A percentile compares a stretch with the other conserved stretches of the same genome.
Evolutionary conservation across 163 green algal species (phyloP).

Genomic region (Chlamydomonas reinhardtii): DNA sequence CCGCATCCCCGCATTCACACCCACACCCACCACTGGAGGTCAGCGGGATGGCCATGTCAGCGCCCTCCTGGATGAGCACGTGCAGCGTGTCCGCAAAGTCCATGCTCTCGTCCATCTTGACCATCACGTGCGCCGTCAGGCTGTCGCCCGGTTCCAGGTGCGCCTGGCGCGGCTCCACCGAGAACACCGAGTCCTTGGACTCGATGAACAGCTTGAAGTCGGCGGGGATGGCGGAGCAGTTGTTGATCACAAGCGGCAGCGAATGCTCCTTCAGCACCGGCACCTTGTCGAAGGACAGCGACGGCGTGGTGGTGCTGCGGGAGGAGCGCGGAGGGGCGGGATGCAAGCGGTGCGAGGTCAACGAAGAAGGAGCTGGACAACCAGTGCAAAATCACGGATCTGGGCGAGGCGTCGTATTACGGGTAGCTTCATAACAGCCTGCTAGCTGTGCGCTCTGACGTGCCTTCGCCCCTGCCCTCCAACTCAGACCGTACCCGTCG

Average conservation of each 20-base stretch:
- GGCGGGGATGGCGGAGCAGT: constrained; percentile 78
- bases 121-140: constrained; percentile 57
- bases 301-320: constrained; percentile 16
- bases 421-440: no score
- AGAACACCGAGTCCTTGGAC: constrained; percentile 71
- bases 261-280: constrained; percentile 73
- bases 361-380: no score
- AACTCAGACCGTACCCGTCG: no score
- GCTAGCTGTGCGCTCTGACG: no score
- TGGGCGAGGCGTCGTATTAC: no score
- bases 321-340: background rate
- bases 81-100: constrained; percentile 81
- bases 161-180: constrained; percentile 53
- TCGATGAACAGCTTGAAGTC: constrained; percentile 83
- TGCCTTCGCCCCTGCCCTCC: no score
- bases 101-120: constrained; percentile 61
- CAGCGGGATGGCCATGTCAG: constrained; percentile 75
- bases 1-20: background rate
- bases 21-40: constrained; percentile 60
- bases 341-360: background rate
- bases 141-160: constrained; percentile 71
- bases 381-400: no score
- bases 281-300: constrained; percentile 74
- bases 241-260: constrained; percentile 70
- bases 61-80: constrained; percentile 81